phyloP scores from a whole-genome alignment of 1,284 basidiomycete species.

The Ceratorhiza oryzae-sativae region DNA sequence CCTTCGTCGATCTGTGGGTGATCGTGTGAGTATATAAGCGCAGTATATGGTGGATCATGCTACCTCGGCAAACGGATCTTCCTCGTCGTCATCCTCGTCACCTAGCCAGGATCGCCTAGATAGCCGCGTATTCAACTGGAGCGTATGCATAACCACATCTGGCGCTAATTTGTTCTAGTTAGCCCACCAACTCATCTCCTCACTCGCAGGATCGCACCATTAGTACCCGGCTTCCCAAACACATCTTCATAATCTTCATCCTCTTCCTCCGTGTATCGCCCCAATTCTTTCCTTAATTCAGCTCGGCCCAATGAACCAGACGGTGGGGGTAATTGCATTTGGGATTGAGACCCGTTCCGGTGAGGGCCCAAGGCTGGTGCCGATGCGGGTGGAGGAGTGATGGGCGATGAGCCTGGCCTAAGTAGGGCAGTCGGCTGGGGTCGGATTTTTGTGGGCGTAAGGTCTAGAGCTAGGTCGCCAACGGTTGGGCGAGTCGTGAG shows the following conservation, averaged over 20 bases:
- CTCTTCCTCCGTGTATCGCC: slow-evolving; percentile 84
- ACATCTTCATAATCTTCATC: slow-evolving; percentile 90
- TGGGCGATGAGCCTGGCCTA: slow-evolving; percentile 25
- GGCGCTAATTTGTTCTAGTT: slow-evolving; percentile 53
- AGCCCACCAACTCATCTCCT: background rate
- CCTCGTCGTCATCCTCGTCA: slow-evolving; percentile 83
- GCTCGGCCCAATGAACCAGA: slow-evolving; percentile 69
- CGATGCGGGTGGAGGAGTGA: slow-evolving; percentile 39
- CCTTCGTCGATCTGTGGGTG: slow-evolving; percentile 81
- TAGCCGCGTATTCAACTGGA: slow-evolving; percentile 82
- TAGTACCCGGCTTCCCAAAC: slow-evolving; percentile 76
- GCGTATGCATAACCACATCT: slow-evolving; percentile 67
- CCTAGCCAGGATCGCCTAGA: slow-evolving; percentile 91
- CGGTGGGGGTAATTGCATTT: slow-evolving; percentile 63
- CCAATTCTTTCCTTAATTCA: slow-evolving; percentile 70
- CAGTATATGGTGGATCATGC: slow-evolving; percentile 42
- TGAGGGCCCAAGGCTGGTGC: slow-evolving; percentile 16
- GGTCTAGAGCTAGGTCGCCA: slow-evolving; percentile 35
- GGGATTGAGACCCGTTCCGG: background rate
- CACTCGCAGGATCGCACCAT: slow-evolving; percentile 55
- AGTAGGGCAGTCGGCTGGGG: slow-evolving; percentile 13
- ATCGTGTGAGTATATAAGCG: slow-evolving; percentile 1
- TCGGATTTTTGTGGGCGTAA: slow-evolving; percentile 38
- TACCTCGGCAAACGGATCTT: slow-evolving; percentile 94
- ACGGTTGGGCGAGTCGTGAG: slow-evolving; percentile 28